Evolutionary conservation across 768 basidiomycete species (phyloP), one percentile per base, ranked within the genome.

Genomic region (Boletus eberwhitei): DNA sequence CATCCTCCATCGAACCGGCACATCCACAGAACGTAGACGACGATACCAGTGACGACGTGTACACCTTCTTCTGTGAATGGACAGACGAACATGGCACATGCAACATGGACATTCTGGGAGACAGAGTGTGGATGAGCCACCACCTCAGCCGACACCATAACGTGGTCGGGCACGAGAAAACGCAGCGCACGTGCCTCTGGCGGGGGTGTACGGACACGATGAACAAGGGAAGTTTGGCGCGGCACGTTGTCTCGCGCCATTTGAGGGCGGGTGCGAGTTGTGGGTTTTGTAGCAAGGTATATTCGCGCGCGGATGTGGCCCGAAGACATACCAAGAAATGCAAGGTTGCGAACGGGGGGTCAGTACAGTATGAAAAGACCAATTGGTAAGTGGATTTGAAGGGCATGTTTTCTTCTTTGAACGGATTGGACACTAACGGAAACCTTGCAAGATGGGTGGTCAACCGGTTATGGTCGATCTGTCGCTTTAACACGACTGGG

Each of bases 271-370:
- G 63, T 3, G 55, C 57, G 24, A 54, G 57, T 8, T 68, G 66
- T 54, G 55, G 45, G 22, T 52, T 58, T 46, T 70, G 66, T 19
- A 58, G 51, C 48, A 70, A 64, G 57, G 42, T 55, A 37, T 63
- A 70, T 48, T 68, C 66, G 31, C 60, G 68, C 5, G 47, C 37
- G 21, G 66, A 67, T 44, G 68, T 65, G 11, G 61, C 66, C 4
- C 53, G 54, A 31, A 65, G 66, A 39, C 68, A 70, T 38, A 34
- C 59, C 9, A 66, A 48, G 38, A 67, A 66, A 37, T 70, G 66
- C 51, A 64, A 68, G 53, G 55, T 31, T 31, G 58, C 60, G n/a
- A 67, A 68, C 12, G 60, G 47, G 40, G 36, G 5, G 11, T 14
- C 14, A 22, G 44, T 26, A 34, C 26, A 48, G 21, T 26, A 26